Percentiles rank a stretch among this genome's conserved stretches.
phyloP scores from a whole-genome alignment of 805 yeast species.

The Nakazawaea siamensis region DNA sequence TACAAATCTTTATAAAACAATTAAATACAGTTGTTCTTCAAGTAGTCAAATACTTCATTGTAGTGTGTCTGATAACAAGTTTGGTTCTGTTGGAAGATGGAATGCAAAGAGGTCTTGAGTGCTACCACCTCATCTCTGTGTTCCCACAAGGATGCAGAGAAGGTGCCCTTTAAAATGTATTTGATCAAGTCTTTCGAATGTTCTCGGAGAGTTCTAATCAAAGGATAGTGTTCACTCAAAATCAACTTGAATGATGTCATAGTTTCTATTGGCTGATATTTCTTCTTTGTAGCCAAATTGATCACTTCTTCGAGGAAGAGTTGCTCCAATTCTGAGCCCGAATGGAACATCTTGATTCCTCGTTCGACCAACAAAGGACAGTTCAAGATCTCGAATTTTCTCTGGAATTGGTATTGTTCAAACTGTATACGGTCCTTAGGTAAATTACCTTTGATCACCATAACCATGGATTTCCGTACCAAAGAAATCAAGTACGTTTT shows the following conservation, averaged over 20 bases:
- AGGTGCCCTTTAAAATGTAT: not conserved
- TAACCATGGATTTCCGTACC: not conserved
- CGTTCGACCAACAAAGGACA: conserved; percentile 2
- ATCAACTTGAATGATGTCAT: conserved; percentile 1
- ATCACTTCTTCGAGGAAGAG: conserved; percentile 1
- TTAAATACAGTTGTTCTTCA: not conserved
- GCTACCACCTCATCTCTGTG: not conserved
- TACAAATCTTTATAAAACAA: not conserved
- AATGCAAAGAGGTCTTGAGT: not conserved
- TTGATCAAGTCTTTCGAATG: not conserved
- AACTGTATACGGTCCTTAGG: conserved; percentile 1
- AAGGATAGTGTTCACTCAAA: not conserved
- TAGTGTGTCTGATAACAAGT: not conserved
- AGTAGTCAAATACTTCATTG: conserved; percentile 1
- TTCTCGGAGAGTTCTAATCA: not conserved
- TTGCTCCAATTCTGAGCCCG: not conserved
- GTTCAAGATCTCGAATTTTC: conserved; percentile 2
- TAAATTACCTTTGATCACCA: not conserved
- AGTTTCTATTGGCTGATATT: conserved; percentile 3
- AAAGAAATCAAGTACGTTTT: not conserved
- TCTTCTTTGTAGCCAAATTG: not conserved
- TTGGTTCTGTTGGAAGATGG: not conserved
- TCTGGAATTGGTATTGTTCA: conserved; percentile 6
- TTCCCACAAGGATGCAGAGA: not conserved
- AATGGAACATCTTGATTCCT: not conserved